Percentiles rank a stretch among this genome's conserved stretches.
Evolutionary conservation across 371 early-diverging fungal genomes (phyloP).

Genomic region (Fennellomyces sp.): DNA sequence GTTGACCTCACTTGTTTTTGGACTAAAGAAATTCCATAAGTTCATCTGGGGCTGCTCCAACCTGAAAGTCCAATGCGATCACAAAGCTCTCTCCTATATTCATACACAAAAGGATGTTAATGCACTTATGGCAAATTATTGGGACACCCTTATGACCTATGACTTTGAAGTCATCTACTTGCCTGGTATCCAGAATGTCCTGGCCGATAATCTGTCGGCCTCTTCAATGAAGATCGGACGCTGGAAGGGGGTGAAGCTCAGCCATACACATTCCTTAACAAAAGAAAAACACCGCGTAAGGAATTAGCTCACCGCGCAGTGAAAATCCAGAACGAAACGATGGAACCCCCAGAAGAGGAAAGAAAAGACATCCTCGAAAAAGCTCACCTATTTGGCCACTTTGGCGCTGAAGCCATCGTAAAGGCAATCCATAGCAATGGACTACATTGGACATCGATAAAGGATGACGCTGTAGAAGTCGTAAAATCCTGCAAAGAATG

Average conservation of each 20-base stretch:
- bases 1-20: conserved; percentile 15
- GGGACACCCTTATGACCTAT: conserved; percentile 23
- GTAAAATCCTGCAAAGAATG: conserved; percentile 18
- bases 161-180: conserved; percentile 23
- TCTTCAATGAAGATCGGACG: conserved; percentile 10
- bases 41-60: conserved; percentile 43
- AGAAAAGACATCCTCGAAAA: conserved; percentile 7
- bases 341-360: conserved; percentile 5
- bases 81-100: conserved; percentile 19
- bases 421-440: conserved; percentile 10
- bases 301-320: no score
- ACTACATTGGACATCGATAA: conserved; percentile 16
- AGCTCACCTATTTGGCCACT: conserved; percentile 20
- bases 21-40: conserved; percentile 22
- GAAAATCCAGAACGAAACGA: not conserved
- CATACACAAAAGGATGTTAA: conserved; percentile 22
- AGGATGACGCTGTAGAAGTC: conserved; percentile 15
- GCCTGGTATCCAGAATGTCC: conserved; percentile 21
- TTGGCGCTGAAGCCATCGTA: conserved; percentile 18
- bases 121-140: conserved; percentile 26
- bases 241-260: conserved; percentile 24
- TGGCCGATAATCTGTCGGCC: conserved; percentile 23
- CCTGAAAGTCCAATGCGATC: conserved; percentile 22
- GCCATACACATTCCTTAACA: not conserved
- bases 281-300: no score